Evolutionary conservation across 108 stramenopile genomes (phyloP), one percentile per base, ranked within the genome.

Genomic region (Cyclotella atomus): DNA sequence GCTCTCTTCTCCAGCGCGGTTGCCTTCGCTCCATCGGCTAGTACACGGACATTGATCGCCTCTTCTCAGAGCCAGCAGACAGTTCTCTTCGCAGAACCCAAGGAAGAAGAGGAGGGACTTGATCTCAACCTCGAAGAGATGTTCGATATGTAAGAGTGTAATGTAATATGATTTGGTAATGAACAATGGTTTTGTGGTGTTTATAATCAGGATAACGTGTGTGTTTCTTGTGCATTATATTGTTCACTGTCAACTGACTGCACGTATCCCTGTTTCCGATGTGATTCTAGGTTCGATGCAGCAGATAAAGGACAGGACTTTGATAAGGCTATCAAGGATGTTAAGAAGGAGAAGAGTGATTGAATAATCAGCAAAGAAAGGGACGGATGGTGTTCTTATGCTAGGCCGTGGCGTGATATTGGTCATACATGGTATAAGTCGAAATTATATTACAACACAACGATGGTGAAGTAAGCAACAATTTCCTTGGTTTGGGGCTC

Each of bases 41-140:
- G 63, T 53, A n/a, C 75, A 44, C 23, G 56, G 56, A 20, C 28
- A 38, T 38, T 65, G 33, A 0, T 41, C 38, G 41, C 65, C 21
- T 34, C 30, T 1, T 30, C 56, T 1, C 52, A 23, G 52, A 23
- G 20, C 4, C 52, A 19, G 29, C 27, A 67, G 17, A 83, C 78
- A 10, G 49, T 34, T 46, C 44, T 84, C 32, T 88, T 85, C 57
- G 70, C 85, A n/a, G 72, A 71, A 28, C 81, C 85, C 0, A 70
- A 84, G 66, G 86, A 87, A 33, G 86, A 85, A 62, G 87, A 84
- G 46, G 92, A 35, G 7, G 71, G 89, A 14, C 85, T 94, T 56
- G 93, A 94, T 67, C 80, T 94, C 68, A 81, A 94, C 74, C 79
- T 94, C 34, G 89, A 79, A 34, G 93, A 94, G 71, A 94, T 94